Evolutionary conservation across 2,329 filamentous ascomycete genomes (phyloP), one percentile per base, ranked within the genome.

Genomic region (Alternaria consortialis): DNA sequence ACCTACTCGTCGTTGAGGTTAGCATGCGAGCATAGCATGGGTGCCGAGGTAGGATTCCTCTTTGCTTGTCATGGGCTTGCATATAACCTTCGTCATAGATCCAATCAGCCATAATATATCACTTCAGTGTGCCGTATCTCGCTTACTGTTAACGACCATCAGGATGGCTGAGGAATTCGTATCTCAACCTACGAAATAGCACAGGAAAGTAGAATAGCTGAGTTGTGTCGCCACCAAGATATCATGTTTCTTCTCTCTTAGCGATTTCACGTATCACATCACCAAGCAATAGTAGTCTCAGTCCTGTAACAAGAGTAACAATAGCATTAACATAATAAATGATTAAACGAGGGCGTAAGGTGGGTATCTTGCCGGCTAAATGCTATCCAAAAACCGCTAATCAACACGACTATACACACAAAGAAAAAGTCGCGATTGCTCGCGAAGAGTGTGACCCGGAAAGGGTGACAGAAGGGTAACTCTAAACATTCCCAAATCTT

Each of bases 331-430:
- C 34, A 2, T 27, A 57, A 42, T 39, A 53, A 58, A 47, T 37
- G 42, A 44, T 36, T 48, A 29, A 43, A 53, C 50, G 53, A 60
- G 56, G 42, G 47, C 48, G 58, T 62, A 63, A 50, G 46, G 60
- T 58, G 53, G 52, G 54, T 61, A 61, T 62, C 60, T 60, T 51
- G 60, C 60, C 52, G 56, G 60, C 60, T 62, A 59, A 62, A 62
- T 62, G 56, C 51, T 54, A 59, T 53, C 50, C 60, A 59, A 62
- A 50, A 57, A 60, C 53, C 58, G 48, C 53, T 60, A 50, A 50
- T 50, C 46, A 52, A 39, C 50, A 60, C 57, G 37, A 56, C 56
- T 42, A 48, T 56, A 57, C 54, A 52, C 48, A 43, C 56, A 60
- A 55, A 60, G 34, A 39, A 37, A 40, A 50, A 34, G 20, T 7